phyloP scores from a whole-genome alignment of 345 rosid genomes.

The Ricinus communis region DNA sequence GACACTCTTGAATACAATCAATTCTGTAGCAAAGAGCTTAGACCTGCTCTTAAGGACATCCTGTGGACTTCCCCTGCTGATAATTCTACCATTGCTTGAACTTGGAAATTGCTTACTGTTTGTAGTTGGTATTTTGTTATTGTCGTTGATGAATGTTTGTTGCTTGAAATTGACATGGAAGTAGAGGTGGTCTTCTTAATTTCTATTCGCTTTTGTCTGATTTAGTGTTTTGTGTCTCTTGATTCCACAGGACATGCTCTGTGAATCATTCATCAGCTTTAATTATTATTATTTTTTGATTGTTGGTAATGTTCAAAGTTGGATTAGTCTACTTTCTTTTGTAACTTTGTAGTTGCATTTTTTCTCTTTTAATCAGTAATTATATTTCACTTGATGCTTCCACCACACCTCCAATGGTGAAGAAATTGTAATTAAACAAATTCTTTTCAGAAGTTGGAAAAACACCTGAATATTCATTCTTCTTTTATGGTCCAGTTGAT shows the following conservation, averaged over 20 bases:
- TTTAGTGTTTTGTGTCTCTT: neutral
- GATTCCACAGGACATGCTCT: neutral
- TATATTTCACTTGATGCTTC: too few relatives aligned
- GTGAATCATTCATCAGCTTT: too few relatives aligned
- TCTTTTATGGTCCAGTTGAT: too few relatives aligned
- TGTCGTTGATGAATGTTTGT: constrained; percentile 7
- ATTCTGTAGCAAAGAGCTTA: constrained; percentile 77
- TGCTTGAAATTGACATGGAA: neutral
- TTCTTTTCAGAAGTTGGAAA: too few relatives aligned
- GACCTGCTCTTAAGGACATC: constrained; percentile 91
- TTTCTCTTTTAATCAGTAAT: too few relatives aligned
- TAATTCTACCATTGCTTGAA: constrained; percentile 50
- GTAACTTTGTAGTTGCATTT: too few relatives aligned
- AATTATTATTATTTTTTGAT: too few relatives aligned
- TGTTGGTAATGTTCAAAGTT: too few relatives aligned
- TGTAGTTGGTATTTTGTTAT: neutral
- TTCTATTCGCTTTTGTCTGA: neutral
- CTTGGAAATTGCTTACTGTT: constrained; percentile 10
- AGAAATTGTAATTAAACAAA: too few relatives aligned
- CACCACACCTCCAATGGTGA: too few relatives aligned
- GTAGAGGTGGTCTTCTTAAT: neutral
- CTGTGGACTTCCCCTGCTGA: constrained; percentile 59
- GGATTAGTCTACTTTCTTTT: too few relatives aligned
- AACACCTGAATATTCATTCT: too few relatives aligned
- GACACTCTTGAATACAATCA: constrained; percentile 87